Base-by-base conservation (phyloP, 257 asterid species). In the Nicotiana undulata region DNA sequence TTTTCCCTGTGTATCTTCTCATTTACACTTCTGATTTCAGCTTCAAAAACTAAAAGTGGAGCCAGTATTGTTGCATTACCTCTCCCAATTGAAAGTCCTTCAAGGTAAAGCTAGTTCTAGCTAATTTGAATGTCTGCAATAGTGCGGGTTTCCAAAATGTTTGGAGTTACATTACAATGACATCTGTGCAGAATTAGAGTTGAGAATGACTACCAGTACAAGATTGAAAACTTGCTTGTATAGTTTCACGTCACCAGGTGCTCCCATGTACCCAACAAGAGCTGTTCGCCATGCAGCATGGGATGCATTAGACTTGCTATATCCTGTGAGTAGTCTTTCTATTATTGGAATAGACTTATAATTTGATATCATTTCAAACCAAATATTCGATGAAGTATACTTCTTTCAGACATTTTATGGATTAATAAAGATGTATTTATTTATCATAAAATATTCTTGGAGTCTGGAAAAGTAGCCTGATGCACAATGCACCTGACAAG, bases 251-350 rank as follows among this genome's bases (percentile, higher is more conserved):
- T 91, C 97, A 70, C 99, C 99, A 6, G 99, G 99, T 74, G 99
- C 95, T 58, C 99, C 98, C 26, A 91, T 90, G 97, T 96, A 96
- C 81, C 98, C 99, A 77, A 96, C 99, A 56, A 87, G 99, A 91
- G 95, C 90, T 81, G 98, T 96, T 80, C 98, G 99, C 22, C 99
- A 94, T 87, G 97, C 99, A 26, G 98, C 98, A 63, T 96, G 99
- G 99, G 92, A 93, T 8, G 88, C 98, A 40, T 88, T 96, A 70
- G 93, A 96, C 80, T 84, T 87, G 85, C 98, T 96, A 83, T 96
- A 93, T 84, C 99, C 98, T 32, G 99, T 96, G 87, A 91, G 98
- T 86, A 13, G 31, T 28, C 65, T 79, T 24, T 66, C 28, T 32
- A 66, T 63, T 79, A 68, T 46, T 66, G 81, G 63, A 79, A 10